phyloP scores from a whole-genome alignment of 306 rosid species.

The Dalbergia oliveri region DNA sequence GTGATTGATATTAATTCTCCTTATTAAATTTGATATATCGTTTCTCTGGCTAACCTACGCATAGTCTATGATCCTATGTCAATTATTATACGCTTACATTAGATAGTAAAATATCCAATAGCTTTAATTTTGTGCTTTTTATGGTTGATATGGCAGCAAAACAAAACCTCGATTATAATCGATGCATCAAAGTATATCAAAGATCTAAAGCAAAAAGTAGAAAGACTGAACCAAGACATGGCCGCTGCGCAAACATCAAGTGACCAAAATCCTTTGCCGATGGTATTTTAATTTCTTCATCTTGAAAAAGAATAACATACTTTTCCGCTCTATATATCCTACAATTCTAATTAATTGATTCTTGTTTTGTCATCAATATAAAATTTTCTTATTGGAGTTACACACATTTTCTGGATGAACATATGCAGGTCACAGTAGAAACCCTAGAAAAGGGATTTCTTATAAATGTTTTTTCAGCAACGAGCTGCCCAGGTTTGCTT shows the following conservation, averaged over 20 bases:
- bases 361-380: no score
- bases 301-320: neutral
- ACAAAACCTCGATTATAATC: conserved; percentile 64
- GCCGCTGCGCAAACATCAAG: conserved; percentile 59
- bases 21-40: neutral
- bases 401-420: neutral
- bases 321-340: neutral
- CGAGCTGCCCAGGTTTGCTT: conserved; percentile 75
- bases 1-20: conserved; percentile 9
- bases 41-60: neutral
- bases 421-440: conserved; percentile 71
- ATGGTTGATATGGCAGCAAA: conserved; percentile 61
- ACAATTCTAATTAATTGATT: no score
- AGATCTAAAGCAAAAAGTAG: conserved; percentile 77
- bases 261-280: conserved; percentile 58
- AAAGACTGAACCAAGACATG: conserved; percentile 65
- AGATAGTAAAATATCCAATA: neutral
- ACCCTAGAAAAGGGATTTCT: conserved; percentile 72
- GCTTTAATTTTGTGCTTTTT: neutral
- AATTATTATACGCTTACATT: neutral
- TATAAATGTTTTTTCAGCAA: conserved; percentile 64
- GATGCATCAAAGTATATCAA: conserved; percentile 79
- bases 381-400: neutral
- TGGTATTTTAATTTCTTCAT: conserved; percentile 52
- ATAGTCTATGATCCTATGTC: neutral